These are phyloP conservation scores for Tolypocladium amazonense DNA, from an alignment of 2,329 filamentous ascomycete genomes.

Conservation along the genomic window DNA sequence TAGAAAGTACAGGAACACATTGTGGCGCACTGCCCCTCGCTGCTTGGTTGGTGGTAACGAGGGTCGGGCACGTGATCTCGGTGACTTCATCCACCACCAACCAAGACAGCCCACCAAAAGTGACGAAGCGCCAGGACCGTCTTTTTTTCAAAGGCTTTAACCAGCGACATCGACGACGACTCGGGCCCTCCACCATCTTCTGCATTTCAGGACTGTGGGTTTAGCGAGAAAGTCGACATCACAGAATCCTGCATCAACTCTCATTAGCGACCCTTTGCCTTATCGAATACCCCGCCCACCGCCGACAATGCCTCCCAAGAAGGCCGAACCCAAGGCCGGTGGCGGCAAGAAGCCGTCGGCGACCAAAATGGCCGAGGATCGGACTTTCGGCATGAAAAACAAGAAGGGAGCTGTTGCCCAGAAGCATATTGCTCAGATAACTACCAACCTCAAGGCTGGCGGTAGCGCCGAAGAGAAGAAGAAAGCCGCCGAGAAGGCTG, in stretches of 20 bases:
- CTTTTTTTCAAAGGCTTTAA: slow-evolving; percentile 7
- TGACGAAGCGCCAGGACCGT: slow-evolving; percentile 4
- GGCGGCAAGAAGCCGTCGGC: slow-evolving; percentile 45
- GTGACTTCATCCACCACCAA: slow-evolving; percentile 16
- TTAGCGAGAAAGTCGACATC: neutral
- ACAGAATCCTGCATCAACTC: no score
- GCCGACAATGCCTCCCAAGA: slow-evolving; percentile 64
- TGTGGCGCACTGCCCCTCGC: neutral
- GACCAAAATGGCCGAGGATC: slow-evolving; percentile 70
- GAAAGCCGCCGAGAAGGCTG: slow-evolving; percentile 56
- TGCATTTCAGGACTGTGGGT: neutral
- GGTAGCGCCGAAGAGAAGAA: slow-evolving; percentile 82
- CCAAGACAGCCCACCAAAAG: slow-evolving; percentile 9
- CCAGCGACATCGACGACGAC: neutral
- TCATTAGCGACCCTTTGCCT: neutral
- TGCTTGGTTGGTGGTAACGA: neutral
- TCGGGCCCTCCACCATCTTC: neutral
- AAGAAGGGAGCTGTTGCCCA: slow-evolving; percentile 92
- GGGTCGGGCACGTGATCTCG: slow-evolving; percentile 12
- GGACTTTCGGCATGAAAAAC: slow-evolving; percentile 99
- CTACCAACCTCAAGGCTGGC: slow-evolving; percentile 59
- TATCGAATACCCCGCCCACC: slow-evolving; percentile 11
- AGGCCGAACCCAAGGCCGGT: slow-evolving; percentile 35
- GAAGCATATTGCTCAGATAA: slow-evolving; percentile 79
- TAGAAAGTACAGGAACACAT: no score